A percentile compares a stretch with the other conserved stretches of the same genome.
Evolutionary conservation across 495 filamentous ascomycete genomes (phyloP).

Genomic region (Bryoglossum gracile): DNA sequence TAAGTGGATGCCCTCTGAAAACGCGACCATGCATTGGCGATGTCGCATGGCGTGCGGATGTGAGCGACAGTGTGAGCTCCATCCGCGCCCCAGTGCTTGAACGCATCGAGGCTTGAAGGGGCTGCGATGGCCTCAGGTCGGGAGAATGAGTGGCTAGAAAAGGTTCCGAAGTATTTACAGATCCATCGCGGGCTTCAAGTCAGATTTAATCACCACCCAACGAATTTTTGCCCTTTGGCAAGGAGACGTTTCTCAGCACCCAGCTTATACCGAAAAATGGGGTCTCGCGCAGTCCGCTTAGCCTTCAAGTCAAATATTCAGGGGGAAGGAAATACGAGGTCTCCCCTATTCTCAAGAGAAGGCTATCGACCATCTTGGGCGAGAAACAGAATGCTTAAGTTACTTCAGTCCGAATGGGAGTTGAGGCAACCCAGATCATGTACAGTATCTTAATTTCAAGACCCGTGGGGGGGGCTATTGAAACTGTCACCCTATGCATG

Average conservation of each 20-base stretch:
- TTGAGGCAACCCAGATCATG: conserved; percentile 12
- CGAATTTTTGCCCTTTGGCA: too few species aligned
- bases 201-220: too few species aligned
- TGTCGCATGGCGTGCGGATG: conserved; percentile 17
- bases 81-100: conserved; percentile 6
- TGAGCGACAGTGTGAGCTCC: too few species aligned
- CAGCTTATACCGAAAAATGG: too few species aligned
- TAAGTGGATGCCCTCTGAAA: conserved; percentile 17
- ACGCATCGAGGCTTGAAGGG: background rate
- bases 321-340: too few species aligned
- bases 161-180: background rate
- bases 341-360: too few species aligned
- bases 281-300: too few species aligned
- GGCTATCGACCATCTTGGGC: too few species aligned
- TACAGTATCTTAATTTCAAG: conserved; percentile 19
- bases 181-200: too few species aligned
- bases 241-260: too few species aligned
- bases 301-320: too few species aligned
- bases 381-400: conserved; percentile 19
- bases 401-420: conserved; percentile 3
- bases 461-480: conserved; percentile 5
- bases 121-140: conserved; percentile 1
- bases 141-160: conserved; percentile 4
- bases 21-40: conserved; percentile 24
- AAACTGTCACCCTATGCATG: conserved; percentile 16